Percentiles rank a stretch among this genome's conserved stretches.
Evolutionary conservation across 495 filamentous ascomycete genomes (phyloP).

Genomic region (Aspergillus mulundensis): DNA sequence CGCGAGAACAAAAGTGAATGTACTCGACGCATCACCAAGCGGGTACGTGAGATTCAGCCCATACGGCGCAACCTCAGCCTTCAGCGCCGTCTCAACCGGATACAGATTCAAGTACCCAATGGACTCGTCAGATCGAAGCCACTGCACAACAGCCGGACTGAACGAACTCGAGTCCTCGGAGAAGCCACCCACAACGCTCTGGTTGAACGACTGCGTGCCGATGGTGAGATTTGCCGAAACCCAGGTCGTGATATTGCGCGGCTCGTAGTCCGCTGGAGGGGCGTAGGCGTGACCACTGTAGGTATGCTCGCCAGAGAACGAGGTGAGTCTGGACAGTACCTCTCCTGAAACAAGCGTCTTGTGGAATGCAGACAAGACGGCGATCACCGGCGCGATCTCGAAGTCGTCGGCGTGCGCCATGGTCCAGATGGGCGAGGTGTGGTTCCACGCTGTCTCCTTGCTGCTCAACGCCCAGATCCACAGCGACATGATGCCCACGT

Average conservation of each 20-base stretch:
- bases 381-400: slow-evolving; percentile 33
- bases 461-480: slow-evolving; percentile 36
- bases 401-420: slow-evolving; percentile 40
- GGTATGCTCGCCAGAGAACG: slow-evolving; percentile 34
- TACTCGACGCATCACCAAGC: slow-evolving; percentile 2
- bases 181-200: slow-evolving; percentile 35
- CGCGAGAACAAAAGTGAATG: slow-evolving; percentile 5
- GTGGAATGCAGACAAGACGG: slow-evolving; percentile 27
- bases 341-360: slow-evolving; percentile 20
- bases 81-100: slow-evolving; percentile 28
- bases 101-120: slow-evolving; percentile 25
- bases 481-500: slow-evolving; percentile 32
- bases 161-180: slow-evolving; percentile 29
- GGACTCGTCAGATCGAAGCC: slow-evolving; percentile 13
- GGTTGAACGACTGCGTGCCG: slow-evolving; percentile 34
- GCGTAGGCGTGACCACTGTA: slow-evolving; percentile 32
- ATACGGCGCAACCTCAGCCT: slow-evolving; percentile 27
- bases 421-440: slow-evolving; percentile 22
- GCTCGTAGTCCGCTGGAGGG: slow-evolving; percentile 36
- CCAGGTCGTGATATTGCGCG: slow-evolving; percentile 39
- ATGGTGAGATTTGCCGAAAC: slow-evolving; percentile 36
- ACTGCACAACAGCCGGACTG: slow-evolving; percentile 38
- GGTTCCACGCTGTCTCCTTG: slow-evolving; percentile 12
- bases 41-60: slow-evolving; percentile 36
- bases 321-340: slow-evolving; percentile 19